Evolutionary conservation across 2,329 filamentous ascomycete genomes (phyloP), one percentile per base, ranked within the genome.

Genomic region (Diaporthe humulicola): DNA sequence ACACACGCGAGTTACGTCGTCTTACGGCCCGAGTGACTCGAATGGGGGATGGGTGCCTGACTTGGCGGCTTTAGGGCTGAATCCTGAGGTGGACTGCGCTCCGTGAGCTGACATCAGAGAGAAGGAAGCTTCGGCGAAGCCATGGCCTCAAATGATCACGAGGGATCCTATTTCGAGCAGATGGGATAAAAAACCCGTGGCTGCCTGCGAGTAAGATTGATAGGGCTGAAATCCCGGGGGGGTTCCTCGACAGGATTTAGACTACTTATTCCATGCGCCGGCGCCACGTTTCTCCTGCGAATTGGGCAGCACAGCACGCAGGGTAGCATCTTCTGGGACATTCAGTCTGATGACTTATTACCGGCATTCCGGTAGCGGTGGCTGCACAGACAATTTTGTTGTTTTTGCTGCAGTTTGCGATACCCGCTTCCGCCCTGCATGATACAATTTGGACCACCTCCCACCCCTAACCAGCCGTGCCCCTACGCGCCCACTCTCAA

Each of bases 71-170:
- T 45, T 72, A 72, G 70, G 70, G 70, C 70, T 72, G 70, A 72
- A 72, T 64, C 33, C 57, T 72, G 45, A 72, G 61, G 57, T 61
- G 45, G 28, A 72, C 45, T 45, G 45, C 48, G 33, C 64, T 69
- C 64, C 45, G 64, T 52, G 57, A 64, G 70, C 70, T 72, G 70
- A 72, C 70, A 72, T 72, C 70, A 72, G 70, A 72, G 70, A 72
- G 57, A 50, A 64, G 50, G n/a, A 64, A 72, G 64, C 64, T 69
- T 22, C 60, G 57, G 70, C 36, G 36, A 56, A 56, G 70, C 70
- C 48, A 64, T 64, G 70, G 69, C n/a, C n/a, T 25, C 22, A 40
- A 36, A 25, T 64, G 57, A 72, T 54, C 57, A 72, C 33, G 50
- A 56, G 48, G 45, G 22, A 56, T 33, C 70, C 60, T 64, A 64